Conservation (phyloP, 805 yeast genomes). For the Wickerhamomyces tratensis region DNA sequence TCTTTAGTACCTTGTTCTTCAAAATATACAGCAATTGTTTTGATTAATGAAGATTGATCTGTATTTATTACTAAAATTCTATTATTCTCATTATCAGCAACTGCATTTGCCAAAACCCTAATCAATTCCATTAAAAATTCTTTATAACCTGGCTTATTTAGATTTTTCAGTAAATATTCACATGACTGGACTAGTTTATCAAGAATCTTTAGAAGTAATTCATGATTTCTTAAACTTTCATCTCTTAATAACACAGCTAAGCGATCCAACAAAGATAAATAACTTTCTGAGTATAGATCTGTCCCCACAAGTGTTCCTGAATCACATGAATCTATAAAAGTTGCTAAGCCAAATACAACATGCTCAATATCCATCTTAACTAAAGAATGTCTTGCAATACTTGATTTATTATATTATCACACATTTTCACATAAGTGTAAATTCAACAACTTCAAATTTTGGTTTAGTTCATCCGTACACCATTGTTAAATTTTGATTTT, state of each 20-base stretch:
- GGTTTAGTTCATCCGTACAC: too few species aligned
- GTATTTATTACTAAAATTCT: slow-evolving; percentile 4
- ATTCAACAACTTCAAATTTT: too few species aligned
- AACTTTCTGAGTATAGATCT: slow-evolving; percentile 14
- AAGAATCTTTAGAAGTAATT: slow-evolving; percentile 7
- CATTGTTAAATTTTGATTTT: too few species aligned
- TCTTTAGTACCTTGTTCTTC: slow-evolving; percentile 11
- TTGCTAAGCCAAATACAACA: slow-evolving; percentile 14
- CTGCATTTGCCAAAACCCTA: slow-evolving; percentile 16
- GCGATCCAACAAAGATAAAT: slow-evolving; percentile 12
- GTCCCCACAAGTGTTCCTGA: slow-evolving; percentile 2
- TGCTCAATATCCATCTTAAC: slow-evolving; percentile 15
- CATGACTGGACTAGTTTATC: slow-evolving; percentile 6
- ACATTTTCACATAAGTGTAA: too few species aligned
- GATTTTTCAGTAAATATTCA: slow-evolving; percentile 4
- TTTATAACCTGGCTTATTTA: slow-evolving; percentile 1
- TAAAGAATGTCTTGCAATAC: too few species aligned
- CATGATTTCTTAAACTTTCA: slow-evolving; percentile 6
- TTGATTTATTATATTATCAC: too few species aligned
- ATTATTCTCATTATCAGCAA: slow-evolving; percentile 17
- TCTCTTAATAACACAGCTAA: slow-evolving; percentile 15
- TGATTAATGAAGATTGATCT: not conserved
- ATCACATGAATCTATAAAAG: slow-evolving; percentile 11
- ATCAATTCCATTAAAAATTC: slow-evolving; percentile 9
- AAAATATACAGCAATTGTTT: slow-evolving; percentile 2